Conservation (phyloP, 2,329 filamentous ascomycete species). For the Verticillium nonalfalfae region DNA sequence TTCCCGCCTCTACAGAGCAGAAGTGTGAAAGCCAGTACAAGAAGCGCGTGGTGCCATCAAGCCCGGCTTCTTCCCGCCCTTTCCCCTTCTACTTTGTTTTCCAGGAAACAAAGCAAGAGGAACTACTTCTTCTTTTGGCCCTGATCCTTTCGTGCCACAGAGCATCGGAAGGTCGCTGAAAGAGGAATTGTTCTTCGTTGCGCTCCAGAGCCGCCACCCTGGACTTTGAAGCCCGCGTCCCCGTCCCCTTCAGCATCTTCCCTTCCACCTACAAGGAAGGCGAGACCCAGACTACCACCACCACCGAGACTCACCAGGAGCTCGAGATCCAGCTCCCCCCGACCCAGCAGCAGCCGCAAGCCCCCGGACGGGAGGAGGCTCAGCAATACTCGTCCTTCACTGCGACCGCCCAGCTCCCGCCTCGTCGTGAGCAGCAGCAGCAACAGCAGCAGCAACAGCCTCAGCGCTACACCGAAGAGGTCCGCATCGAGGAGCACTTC, state of each 20-base stretch:
- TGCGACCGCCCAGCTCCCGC: slow-evolving; percentile 56
- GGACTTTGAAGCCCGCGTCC: slow-evolving; percentile 99
- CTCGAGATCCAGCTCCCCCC: slow-evolving; percentile 69
- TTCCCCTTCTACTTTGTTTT: slow-evolving; percentile 43
- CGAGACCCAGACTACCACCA: slow-evolving; percentile 22
- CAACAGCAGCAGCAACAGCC: slow-evolving; percentile 31
- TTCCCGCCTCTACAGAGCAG: slow-evolving; percentile 7
- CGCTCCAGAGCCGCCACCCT: slow-evolving; percentile 82
- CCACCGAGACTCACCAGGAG: slow-evolving; percentile 71
- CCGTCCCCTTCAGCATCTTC: slow-evolving; percentile 99
- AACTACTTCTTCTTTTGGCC: slow-evolving; percentile 45
- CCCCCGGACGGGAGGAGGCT: slow-evolving; percentile 91
- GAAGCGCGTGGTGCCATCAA: slow-evolving; percentile 11
- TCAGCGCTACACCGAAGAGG: slow-evolving; percentile 70
- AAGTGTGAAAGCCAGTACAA: slow-evolving; percentile 11
- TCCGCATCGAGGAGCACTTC: slow-evolving; percentile 70
- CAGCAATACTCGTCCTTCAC: slow-evolving; percentile 78
- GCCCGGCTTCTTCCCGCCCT: slow-evolving; percentile 23
- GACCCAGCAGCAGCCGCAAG: slow-evolving; percentile 25
- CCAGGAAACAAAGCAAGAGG: slow-evolving; percentile 57
- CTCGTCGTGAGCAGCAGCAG: slow-evolving; percentile 31
- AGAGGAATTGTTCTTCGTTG: slow-evolving; percentile 55
- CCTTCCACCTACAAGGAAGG: slow-evolving; percentile 85
- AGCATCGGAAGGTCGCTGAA: slow-evolving; percentile 51
- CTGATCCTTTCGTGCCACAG: slow-evolving; percentile 58